Conservation (phyloP, 805 yeast genomes). For the Millerozyma miso region DNA sequence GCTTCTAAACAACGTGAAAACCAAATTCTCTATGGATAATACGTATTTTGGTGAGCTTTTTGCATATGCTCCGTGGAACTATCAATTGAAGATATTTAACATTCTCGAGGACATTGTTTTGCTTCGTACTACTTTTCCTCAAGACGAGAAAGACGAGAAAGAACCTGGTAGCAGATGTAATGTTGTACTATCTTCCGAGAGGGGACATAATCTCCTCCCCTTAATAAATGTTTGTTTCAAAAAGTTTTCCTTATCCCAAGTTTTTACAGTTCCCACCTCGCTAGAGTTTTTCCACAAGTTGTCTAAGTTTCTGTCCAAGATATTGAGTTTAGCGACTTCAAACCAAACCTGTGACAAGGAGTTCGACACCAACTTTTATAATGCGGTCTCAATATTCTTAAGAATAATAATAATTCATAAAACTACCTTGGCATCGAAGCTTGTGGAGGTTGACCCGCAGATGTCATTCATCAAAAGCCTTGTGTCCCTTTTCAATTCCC, state of each 20-base stretch:
- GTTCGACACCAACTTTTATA: slow-evolving; percentile 10
- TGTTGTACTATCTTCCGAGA: slow-evolving; percentile 2
- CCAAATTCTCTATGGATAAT: slow-evolving; percentile 14
- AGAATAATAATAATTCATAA: slow-evolving; percentile 59
- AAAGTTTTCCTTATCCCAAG: slow-evolving; percentile 39
- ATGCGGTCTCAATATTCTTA: slow-evolving; percentile 45
- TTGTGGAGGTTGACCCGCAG: slow-evolving; percentile 36
- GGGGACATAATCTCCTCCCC: slow-evolving; percentile 27
- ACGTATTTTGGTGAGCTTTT: slow-evolving; percentile 41
- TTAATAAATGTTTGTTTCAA: slow-evolving; percentile 42
- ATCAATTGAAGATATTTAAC: slow-evolving; percentile 21
- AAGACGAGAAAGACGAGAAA: slow-evolving; percentile 2
- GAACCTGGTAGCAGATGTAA: background rate
- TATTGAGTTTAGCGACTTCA: slow-evolving; percentile 15
- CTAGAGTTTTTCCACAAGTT: slow-evolving; percentile 19
- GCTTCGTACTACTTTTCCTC: slow-evolving; percentile 10
- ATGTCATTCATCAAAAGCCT: slow-evolving; percentile 47
- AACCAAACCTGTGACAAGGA: slow-evolving; percentile 4
- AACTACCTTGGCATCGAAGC: slow-evolving; percentile 42
- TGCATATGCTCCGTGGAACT: slow-evolving; percentile 26
- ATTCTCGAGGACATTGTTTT: slow-evolving; percentile 27
- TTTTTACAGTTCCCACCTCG: slow-evolving; percentile 18
- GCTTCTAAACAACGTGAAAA: slow-evolving; percentile 9
- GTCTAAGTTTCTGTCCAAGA: slow-evolving; percentile 16
- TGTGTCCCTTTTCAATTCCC: slow-evolving; percentile 42